These are phyloP conservation scores for Vigna unguiculata DNA, from an alignment of 306 rosid species.

Conservation along the genomic window DNA sequence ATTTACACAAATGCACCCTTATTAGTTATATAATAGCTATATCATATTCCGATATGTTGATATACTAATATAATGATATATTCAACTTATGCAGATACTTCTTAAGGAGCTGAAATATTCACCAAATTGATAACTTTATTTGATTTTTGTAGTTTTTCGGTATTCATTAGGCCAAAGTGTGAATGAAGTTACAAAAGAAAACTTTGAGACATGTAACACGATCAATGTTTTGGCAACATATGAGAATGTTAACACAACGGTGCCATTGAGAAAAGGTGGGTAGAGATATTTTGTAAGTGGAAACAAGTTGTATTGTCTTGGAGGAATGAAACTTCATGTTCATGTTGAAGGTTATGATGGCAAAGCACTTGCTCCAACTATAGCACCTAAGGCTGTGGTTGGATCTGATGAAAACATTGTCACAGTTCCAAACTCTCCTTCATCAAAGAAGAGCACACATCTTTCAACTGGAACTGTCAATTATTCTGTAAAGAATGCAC, in stretches of 20 bases:
- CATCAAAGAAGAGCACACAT: slow-evolving; percentile 59
- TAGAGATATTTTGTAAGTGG: slow-evolving; percentile 72
- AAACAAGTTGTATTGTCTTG: slow-evolving; percentile 76
- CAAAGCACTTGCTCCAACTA: slow-evolving; percentile 49
- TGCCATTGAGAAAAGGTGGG: slow-evolving; percentile 71
- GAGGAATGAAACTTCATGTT: slow-evolving; percentile 81
- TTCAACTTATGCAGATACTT: too few species aligned
- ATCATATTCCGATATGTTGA: too few species aligned
- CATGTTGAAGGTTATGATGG: slow-evolving; percentile 49
- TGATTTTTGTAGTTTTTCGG: slow-evolving; percentile 62
- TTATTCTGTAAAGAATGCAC: slow-evolving; percentile 19
- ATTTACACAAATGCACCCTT: too few species aligned
- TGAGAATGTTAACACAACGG: slow-evolving; percentile 72
- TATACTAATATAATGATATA: background rate
- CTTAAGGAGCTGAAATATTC: background rate
- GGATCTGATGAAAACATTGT: slow-evolving; percentile 41
- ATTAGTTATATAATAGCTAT: too few species aligned
- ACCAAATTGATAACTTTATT: background rate
- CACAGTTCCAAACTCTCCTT: slow-evolving; percentile 52
- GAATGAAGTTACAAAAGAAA: slow-evolving; percentile 65
- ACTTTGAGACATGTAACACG: slow-evolving; percentile 74
- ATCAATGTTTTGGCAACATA: slow-evolving; percentile 51
- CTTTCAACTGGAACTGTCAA: slow-evolving; percentile 45
- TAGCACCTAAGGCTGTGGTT: slow-evolving; percentile 53
- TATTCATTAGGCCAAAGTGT: slow-evolving; percentile 71